phyloP scores from a whole-genome alignment of 1,284 basidiomycete genomes.

The Moniliophthora roreri region DNA sequence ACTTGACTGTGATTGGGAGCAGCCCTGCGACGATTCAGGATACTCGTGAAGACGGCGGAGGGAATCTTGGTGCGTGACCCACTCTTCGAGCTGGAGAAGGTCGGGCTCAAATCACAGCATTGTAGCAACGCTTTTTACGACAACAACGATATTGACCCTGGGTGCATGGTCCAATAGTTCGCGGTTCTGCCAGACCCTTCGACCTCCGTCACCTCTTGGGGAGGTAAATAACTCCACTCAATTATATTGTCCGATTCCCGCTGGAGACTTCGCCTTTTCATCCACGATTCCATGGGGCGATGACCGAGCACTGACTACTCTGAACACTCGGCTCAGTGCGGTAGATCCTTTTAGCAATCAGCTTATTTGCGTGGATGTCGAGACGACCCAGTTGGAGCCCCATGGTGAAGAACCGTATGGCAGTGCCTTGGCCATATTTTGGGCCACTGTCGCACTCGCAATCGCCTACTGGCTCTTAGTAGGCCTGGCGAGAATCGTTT shows the following conservation, averaged over 20 bases:
- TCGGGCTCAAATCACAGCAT: conserved; percentile 12
- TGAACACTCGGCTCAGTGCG: conserved; percentile 82
- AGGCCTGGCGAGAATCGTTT: conserved; percentile 77
- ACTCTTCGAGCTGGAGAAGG: conserved; percentile 11
- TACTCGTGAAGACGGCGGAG: conserved; percentile 57
- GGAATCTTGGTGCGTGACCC: conserved; percentile 59
- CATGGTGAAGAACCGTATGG: conserved; percentile 60
- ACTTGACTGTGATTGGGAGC: conserved; percentile 65
- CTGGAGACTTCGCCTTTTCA: conserved; percentile 83
- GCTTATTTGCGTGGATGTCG: conserved; percentile 80
- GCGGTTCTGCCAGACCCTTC: conserved; percentile 74
- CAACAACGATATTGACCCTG: conserved; percentile 78
- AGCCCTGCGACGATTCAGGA: conserved; percentile 53
- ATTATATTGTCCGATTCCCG: conserved; percentile 71
- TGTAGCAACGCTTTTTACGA: conserved; percentile 82
- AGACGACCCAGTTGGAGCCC: conserved; percentile 75
- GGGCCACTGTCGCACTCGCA: conserved; percentile 76
- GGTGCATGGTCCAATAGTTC: conserved; percentile 68
- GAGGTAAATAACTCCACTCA: conserved; percentile 33
- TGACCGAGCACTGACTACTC: conserved; percentile 77
- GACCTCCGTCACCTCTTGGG: conserved; percentile 70
- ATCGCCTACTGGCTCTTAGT: conserved; percentile 82
- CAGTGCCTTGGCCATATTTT: conserved; percentile 77
- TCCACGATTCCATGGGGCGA: conserved; percentile 71
- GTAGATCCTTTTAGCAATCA: conserved; percentile 83